Percentiles rank a stretch among this genome's conserved stretches.
Conservation (phyloP, 208 protist species). For the Acanthamoeba royreba region DNA sequence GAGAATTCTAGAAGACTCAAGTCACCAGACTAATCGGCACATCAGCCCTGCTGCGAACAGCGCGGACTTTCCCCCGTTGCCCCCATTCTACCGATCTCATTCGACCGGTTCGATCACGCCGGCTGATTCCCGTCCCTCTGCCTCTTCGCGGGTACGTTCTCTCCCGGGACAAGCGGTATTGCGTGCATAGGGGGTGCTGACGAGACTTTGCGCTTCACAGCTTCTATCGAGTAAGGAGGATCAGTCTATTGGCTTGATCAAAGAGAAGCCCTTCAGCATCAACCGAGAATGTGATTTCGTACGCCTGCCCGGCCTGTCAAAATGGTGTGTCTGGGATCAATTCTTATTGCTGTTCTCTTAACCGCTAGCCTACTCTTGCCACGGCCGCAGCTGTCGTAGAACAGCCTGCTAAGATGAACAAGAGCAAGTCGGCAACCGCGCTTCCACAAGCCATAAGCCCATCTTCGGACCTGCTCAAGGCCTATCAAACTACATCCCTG, state of each 20-base stretch:
- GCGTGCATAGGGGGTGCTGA: not conserved
- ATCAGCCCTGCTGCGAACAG: too few relatives aligned
- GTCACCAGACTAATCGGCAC: not conserved
- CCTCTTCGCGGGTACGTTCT: not conserved
- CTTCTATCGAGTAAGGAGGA: not conserved
- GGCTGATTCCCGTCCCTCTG: not conserved
- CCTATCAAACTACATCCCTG: not conserved
- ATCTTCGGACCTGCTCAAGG: not conserved
- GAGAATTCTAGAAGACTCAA: too few relatives aligned
- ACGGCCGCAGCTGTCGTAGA: not conserved
- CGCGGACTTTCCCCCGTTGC: not conserved
- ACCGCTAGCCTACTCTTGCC: not conserved
- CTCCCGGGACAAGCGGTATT: not conserved
- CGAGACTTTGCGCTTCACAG: not conserved
- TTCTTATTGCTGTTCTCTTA: not conserved
- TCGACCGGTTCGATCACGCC: not conserved
- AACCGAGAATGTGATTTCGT: slow-evolving; percentile 11
- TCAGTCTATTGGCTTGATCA: too few relatives aligned
- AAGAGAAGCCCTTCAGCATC: not conserved
- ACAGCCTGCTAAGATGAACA: not conserved
- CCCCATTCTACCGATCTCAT: not conserved
- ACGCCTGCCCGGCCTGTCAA: not conserved
- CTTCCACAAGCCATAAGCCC: slow-evolving; percentile 4
- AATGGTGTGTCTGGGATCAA: too few relatives aligned
- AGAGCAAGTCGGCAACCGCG: not conserved